phyloP scores from a whole-genome alignment of 805 yeast genomes.

The Candida lessepsii region DNA sequence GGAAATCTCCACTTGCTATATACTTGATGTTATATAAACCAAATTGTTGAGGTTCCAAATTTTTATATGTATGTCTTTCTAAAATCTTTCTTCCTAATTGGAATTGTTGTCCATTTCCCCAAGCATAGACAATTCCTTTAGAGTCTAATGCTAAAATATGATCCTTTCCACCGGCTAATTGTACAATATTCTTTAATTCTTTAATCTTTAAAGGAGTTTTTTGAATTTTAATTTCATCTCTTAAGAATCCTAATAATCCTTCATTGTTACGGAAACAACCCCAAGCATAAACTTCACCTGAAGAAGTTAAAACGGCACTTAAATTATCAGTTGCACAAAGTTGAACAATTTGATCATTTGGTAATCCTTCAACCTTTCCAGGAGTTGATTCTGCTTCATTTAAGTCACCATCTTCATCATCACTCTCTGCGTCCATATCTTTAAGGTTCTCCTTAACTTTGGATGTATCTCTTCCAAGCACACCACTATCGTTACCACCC shows the following conservation, averaged over 20 bases:
- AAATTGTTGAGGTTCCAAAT: slow-evolving; percentile 78
- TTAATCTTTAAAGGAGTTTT: slow-evolving; percentile 61
- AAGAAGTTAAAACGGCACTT: slow-evolving; percentile 73
- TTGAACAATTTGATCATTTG: slow-evolving; percentile 63
- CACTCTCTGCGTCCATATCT: slow-evolving; percentile 59
- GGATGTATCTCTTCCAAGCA: slow-evolving; percentile 83
- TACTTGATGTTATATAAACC: slow-evolving; percentile 76
- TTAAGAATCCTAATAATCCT: slow-evolving; percentile 82
- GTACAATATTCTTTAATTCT: slow-evolving; percentile 66
- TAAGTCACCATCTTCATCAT: slow-evolving; percentile 74
- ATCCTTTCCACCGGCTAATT: slow-evolving; percentile 90
- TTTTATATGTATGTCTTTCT: slow-evolving; percentile 72
- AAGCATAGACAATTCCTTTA: slow-evolving; percentile 85
- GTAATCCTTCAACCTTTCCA: slow-evolving; percentile 64
- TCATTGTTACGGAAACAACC: slow-evolving; percentile 95
- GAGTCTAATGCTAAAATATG: slow-evolving; percentile 82
- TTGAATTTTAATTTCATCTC: slow-evolving; percentile 58
- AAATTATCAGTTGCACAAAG: slow-evolving; percentile 90
- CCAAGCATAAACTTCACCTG: slow-evolving; percentile 95
- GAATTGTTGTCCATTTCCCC: slow-evolving; percentile 96
- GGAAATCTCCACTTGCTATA: slow-evolving; percentile 93
- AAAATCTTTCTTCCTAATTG: slow-evolving; percentile 86
- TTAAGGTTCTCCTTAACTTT: slow-evolving; percentile 58
- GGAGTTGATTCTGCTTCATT: slow-evolving; percentile 92
- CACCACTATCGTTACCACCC: slow-evolving; percentile 96